phyloP scores from a whole-genome alignment of 208 protist species.

The Wallacemonas sp. region DNA sequence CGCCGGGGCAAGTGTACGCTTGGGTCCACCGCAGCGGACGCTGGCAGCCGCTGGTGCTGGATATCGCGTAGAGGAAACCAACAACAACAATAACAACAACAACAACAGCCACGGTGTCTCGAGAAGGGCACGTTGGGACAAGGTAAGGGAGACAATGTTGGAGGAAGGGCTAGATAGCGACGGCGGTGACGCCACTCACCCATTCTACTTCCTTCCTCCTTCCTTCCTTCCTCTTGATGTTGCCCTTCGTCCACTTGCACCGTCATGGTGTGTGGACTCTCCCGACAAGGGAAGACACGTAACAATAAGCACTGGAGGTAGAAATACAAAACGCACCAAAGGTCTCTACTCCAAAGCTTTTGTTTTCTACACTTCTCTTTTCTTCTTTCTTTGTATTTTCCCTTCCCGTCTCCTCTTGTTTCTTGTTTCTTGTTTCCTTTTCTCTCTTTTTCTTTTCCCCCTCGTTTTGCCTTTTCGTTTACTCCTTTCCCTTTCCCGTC shows the following conservation, averaged over 20 bases:
- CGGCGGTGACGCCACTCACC: too few species aligned
- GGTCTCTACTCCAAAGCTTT: neutral
- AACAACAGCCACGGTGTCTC: neutral
- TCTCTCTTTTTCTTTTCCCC: neutral
- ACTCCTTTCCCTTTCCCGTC: neutral
- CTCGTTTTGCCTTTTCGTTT: neutral
- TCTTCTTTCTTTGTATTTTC: conserved; percentile 11
- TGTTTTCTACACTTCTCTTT: neutral
- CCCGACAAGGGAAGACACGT: too few species aligned
- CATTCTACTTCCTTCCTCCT: too few species aligned
- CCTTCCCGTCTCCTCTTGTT: neutral
- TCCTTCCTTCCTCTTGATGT: too few species aligned
- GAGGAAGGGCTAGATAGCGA: too few species aligned
- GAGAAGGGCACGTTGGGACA: too few species aligned
- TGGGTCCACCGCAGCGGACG: neutral
- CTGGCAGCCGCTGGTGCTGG: neutral
- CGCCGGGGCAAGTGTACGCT: neutral
- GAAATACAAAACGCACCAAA: neutral
- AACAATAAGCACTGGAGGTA: too few species aligned
- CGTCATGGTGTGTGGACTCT: too few species aligned
- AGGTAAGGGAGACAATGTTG: too few species aligned
- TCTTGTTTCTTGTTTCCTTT: neutral
- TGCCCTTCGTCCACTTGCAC: too few species aligned
- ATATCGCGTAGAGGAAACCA: neutral
- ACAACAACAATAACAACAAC: neutral